Evolutionary conservation across 371 early-diverging fungal genomes (phyloP), one percentile per base, ranked within the genome.

Genomic region (Apophysomyces trapeziformis): DNA sequence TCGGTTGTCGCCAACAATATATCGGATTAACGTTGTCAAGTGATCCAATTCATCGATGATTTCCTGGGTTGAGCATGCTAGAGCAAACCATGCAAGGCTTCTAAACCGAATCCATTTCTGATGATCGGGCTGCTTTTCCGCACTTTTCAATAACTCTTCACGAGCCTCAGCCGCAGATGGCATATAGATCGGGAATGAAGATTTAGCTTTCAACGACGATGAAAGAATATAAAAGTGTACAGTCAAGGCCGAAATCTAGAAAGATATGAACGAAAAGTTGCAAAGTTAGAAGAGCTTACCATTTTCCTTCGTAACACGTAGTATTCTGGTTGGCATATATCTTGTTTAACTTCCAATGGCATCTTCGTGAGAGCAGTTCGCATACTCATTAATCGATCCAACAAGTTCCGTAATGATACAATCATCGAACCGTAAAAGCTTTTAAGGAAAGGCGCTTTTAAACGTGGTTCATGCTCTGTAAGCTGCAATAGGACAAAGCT

Each of bases 21-120:
- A 77, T n/a, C 71, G 66, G n/a, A 79, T 68, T 7, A 83, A 67
- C 13, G 69, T 58, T 8, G 66, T 67, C 7, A 83, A 44, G 61
- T 83, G 76, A 36, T 80, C 88, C 4, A 87, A 72, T 45, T 88
- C 86, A n/a, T 79, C 82, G 59, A 88, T 83, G 47, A 86, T 84
- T 70, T 88, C 88, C 56, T 86, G 83, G 0, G 76, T 70, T 2
- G 76, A 79, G 39, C 75, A 77, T 5, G 83, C 78, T 71, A 79
- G 76, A 13, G 83, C 80, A 74, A 82, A 82, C 83, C 83, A 82
- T 4, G 80, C 78, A n/a, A 82, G 56, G 59, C 78, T 79, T 38
- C 75, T 61, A 62, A 78, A 78, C 14, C 65, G 71, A 4, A 78
- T 72, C 68, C 69, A 76, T 21, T 50, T 50, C 21, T 50, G 18